Evolutionary conservation across 1,284 basidiomycete genomes (phyloP).

Genomic region (Ustilago esculenta): DNA sequence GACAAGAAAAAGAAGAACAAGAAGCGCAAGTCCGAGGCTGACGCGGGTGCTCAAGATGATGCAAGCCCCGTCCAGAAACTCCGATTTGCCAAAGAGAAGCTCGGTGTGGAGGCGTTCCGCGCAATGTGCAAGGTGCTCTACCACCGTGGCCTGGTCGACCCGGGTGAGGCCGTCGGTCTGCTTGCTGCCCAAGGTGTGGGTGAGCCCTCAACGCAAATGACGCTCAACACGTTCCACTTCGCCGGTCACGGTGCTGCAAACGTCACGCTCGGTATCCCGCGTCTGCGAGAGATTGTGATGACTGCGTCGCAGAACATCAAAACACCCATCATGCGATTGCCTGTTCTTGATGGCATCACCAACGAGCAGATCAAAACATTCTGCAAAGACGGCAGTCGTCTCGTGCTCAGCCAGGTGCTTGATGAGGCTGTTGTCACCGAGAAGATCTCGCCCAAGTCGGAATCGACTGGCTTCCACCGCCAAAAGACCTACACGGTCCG

Average conservation of each 20-base stretch:
- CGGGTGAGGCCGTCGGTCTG: constrained; percentile 96
- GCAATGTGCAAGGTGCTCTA: constrained; percentile 65
- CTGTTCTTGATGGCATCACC: constrained; percentile 65
- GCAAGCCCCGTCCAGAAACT: constrained; percentile 62
- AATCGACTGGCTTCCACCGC: constrained; percentile 71
- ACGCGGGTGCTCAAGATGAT: constrained; percentile 55
- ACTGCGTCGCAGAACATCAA: constrained; percentile 95
- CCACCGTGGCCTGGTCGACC: constrained; percentile 78
- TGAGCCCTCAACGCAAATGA: constrained; percentile 99
- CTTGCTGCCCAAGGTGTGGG: constrained; percentile 99
- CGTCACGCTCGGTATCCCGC: constrained; percentile 98
- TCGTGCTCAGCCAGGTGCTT: constrained; percentile 88
- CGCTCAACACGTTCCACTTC: constrained; percentile 99
- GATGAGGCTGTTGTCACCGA: constrained; percentile 87
- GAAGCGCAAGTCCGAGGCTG: constrained; percentile 63
- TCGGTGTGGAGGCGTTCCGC: constrained; percentile 59
- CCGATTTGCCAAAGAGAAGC: constrained; percentile 69
- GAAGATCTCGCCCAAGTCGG: constrained; percentile 76
- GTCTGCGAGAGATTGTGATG: constrained; percentile 98
- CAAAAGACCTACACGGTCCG: constrained; percentile 84
- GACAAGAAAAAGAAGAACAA: constrained; percentile 71
- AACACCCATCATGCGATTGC: constrained; percentile 97
- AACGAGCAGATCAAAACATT: constrained; percentile 74
- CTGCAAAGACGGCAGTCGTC: constrained; percentile 87
- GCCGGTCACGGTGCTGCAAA: constrained; percentile 97